Evolutionary conservation across 139 green algal species (phyloP).

Genomic region (Coccomyxa sp.): DNA sequence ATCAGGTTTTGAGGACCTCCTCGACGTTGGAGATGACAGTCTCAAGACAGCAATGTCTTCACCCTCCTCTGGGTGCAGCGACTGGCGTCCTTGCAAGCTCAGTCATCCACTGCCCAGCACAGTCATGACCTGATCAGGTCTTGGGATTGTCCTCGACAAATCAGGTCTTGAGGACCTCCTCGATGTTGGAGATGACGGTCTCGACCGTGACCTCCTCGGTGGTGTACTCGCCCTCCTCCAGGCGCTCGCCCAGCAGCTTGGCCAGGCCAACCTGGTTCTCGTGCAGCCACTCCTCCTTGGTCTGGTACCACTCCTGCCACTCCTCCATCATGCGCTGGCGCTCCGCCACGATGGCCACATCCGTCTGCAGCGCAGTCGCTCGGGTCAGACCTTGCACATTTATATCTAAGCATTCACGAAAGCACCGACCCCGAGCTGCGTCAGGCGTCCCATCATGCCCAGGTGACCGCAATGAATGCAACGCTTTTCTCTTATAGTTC

Average conservation of each 20-base stretch:
- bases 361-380: conserved; percentile 41
- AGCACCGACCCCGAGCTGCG: too few species aligned
- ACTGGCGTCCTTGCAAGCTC: too few species aligned
- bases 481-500: too few species aligned
- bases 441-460: too few species aligned
- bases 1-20: conserved; percentile 4
- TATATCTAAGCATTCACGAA: too few species aligned
- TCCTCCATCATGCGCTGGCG: conserved; percentile 63
- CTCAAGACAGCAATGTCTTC: conserved; percentile 50
- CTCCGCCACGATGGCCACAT: conserved; percentile 73
- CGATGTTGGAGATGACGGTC: neutral
- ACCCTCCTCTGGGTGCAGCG: conserved; percentile 28
- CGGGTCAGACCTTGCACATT: too few species aligned
- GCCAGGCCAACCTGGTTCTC: conserved; percentile 5
- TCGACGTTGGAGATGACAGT: neutral
- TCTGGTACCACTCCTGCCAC: conserved; percentile 54
- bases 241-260: conserved; percentile 34
- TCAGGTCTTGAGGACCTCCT: conserved; percentile 7
- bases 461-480: too few species aligned
- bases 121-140: too few species aligned
- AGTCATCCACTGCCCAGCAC: too few species aligned
- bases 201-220: conserved; percentile 57
- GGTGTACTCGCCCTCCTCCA: conserved; percentile 38
- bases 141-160: too few species aligned
- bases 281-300: conserved; percentile 21